Conservation (phyloP, 768 basidiomycete species). For the Pulveroboletus sp. region DNA sequence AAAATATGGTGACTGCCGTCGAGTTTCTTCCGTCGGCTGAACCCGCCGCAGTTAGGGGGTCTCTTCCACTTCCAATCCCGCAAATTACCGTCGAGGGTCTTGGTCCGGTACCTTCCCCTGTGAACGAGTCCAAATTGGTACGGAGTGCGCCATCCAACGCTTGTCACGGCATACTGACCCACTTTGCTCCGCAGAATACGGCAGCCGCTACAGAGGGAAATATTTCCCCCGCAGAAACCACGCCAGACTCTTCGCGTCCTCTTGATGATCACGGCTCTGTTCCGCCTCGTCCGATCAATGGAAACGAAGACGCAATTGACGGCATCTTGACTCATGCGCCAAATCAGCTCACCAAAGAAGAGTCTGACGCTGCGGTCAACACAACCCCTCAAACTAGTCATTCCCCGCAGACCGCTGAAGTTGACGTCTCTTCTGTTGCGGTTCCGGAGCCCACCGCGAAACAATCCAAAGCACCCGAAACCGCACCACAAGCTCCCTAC, state of each 20-base stretch:
- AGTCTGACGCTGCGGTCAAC: constrained; percentile 2
- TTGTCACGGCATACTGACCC: neutral
- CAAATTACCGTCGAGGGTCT: constrained; percentile 16
- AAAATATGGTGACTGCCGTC: constrained; percentile 26
- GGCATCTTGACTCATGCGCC: constrained; percentile 20
- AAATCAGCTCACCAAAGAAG: constrained; percentile 4
- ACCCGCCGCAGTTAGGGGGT: constrained; percentile 2
- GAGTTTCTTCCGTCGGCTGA: constrained; percentile 19
- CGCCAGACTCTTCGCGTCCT: constrained; percentile 27
- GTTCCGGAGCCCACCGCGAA: neutral
- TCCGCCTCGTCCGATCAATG: constrained; percentile 9
- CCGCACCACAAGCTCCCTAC: neutral
- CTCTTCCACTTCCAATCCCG: constrained; percentile 15
- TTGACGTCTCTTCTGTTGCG: neutral
- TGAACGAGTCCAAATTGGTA: constrained; percentile 20
- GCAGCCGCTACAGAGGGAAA: constrained; percentile 20
- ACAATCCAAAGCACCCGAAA: neutral
- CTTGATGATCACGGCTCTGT: constrained; percentile 35
- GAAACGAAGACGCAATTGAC: constrained; percentile 7
- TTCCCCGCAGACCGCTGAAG: neutral
- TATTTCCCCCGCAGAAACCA: constrained; percentile 2
- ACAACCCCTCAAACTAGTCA: neutral
- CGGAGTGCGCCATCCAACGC: neutral
- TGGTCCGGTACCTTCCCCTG: constrained; percentile 26
- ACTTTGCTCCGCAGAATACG: constrained; percentile 14